A percentile compares a stretch with the other conserved stretches of the same genome.
Evolutionary conservation across 208 protist genomes (phyloP).

Genomic region (Trypanosomatidae sp.): DNA sequence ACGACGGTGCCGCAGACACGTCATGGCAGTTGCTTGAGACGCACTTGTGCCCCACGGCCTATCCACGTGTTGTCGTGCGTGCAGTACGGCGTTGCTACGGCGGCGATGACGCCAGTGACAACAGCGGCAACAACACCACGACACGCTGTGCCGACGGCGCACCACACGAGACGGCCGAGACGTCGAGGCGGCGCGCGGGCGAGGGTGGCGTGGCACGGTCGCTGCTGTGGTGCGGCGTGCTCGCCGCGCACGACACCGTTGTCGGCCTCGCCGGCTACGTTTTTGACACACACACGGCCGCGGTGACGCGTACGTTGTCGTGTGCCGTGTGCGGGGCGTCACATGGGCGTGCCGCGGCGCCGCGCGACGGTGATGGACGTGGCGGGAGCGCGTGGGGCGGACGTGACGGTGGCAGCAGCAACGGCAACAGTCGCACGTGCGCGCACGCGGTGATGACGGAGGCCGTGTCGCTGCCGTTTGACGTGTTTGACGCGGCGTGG

Average conservation of each 20-base stretch:
- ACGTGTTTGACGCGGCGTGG: no score
- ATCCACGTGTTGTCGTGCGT: slow-evolving; percentile 31
- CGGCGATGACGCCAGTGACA: background rate
- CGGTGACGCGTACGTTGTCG: slow-evolving; percentile 7
- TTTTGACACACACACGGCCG: slow-evolving; percentile 12
- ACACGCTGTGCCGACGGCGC: no score
- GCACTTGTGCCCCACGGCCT: slow-evolving; percentile 36
- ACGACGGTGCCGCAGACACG: slow-evolving; percentile 16
- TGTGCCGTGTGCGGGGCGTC: slow-evolving; percentile 16
- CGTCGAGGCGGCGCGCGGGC: no score
- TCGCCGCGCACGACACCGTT: slow-evolving; percentile 16
- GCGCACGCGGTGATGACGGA: no score
- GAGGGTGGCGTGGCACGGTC: background rate
- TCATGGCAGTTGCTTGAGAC: slow-evolving; percentile 7
- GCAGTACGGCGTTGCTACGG: slow-evolving; percentile 34
- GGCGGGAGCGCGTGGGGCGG: background rate
- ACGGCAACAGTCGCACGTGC: no score
- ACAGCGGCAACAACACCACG: background rate
- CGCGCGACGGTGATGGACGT: background rate
- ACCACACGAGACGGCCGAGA: no score
- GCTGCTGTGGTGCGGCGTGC: background rate
- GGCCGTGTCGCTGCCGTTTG: no score
- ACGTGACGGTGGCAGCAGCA: background rate
- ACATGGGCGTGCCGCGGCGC: slow-evolving; percentile 14
- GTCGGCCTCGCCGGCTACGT: slow-evolving; percentile 23